phyloP scores from a whole-genome alignment of 306 rosid genomes.

The Mimosa bimucronata region DNA sequence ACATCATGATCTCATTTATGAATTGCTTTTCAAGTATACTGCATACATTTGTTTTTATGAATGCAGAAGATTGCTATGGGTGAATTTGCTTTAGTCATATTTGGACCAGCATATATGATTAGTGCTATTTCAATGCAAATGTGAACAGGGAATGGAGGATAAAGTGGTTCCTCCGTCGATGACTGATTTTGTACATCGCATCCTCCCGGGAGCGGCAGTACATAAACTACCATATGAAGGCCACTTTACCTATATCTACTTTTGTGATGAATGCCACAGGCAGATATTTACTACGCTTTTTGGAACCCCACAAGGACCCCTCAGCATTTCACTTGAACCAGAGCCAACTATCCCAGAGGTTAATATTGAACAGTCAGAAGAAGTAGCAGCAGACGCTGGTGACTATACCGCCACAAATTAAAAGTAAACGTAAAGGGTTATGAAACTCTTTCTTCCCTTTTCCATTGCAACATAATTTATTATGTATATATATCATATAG shows the following conservation, averaged over 20 bases:
- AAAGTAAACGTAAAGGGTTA: conserved; percentile 33
- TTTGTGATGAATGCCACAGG: conserved; percentile 95
- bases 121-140: conserved; percentile 33
- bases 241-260: conserved; percentile 86
- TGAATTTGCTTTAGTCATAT: conserved; percentile 2
- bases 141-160: conserved; percentile 96
- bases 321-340: conserved; percentile 41
- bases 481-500: conserved; percentile 64
- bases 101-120: conserved; percentile 26
- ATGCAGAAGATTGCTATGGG: not conserved
- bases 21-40: not conserved
- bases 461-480: conserved; percentile 32
- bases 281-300: conserved; percentile 93
- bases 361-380: conserved; percentile 44
- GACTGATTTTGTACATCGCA: conserved; percentile 96
- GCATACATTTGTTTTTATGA: not conserved
- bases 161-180: conserved; percentile 86
- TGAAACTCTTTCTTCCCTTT: not conserved
- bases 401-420: conserved; percentile 39
- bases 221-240: conserved; percentile 99
- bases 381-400: conserved; percentile 25
- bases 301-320: conserved; percentile 94
- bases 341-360: conserved; percentile 42
- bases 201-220: conserved; percentile 91
- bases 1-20: not conserved